Conservation (phyloP, 2,329 filamentous ascomycete genomes). For the Colletotrichum sp. region DNA sequence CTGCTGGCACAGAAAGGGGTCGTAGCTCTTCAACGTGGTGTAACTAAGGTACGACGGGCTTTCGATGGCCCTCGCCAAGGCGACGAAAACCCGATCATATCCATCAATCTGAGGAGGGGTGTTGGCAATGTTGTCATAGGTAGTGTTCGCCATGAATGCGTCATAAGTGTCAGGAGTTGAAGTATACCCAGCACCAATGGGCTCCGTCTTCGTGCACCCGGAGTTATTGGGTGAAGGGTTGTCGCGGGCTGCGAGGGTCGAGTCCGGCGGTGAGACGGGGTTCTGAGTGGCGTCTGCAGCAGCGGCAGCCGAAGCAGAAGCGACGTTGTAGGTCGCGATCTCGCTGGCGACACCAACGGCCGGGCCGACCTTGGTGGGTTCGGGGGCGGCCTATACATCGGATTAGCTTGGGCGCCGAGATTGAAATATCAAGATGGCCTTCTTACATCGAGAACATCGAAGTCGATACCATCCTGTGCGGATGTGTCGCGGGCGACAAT, state of each 20-base stretch:
- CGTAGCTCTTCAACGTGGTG: not conserved
- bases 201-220: not conserved
- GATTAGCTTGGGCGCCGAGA: not conserved
- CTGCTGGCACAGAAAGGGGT: conserved; percentile 9
- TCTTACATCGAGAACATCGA: conserved; percentile 1
- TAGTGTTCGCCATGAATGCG: not conserved
- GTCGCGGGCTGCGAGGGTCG: not conserved
- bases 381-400: not conserved
- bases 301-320: not conserved
- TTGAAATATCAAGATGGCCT: too few species aligned
- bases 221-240: not conserved
- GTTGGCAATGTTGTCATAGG: not conserved
- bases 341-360: not conserved
- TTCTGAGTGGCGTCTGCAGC: not conserved
- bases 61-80: not conserved
- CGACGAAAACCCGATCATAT: not conserved
- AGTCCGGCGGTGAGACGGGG: not conserved
- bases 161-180: not conserved
- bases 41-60: not conserved
- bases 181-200: not conserved
- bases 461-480: not conserved
- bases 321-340: not conserved
- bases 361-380: conserved; percentile 1
- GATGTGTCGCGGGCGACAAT: not conserved
- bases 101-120: not conserved